Conservation (phyloP, 306 rosid genomes). For the Vicia faba region DNA sequence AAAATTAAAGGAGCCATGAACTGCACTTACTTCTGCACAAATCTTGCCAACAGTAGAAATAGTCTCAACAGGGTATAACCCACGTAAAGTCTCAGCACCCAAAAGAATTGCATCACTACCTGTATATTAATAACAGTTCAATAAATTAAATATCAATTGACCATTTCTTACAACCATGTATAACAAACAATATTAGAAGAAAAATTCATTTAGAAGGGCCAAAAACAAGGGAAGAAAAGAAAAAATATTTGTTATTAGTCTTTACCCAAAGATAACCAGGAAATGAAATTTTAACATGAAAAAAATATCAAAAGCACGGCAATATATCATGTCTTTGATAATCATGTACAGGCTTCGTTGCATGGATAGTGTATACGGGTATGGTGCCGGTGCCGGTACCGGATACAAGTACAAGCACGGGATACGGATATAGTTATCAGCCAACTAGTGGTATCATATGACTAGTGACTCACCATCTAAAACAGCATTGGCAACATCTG, state of each 20-base stretch:
- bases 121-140: slow-evolving; percentile 46
- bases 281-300: background rate
- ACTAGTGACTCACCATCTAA: slow-evolving; percentile 71
- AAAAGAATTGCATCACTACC: slow-evolving; percentile 98
- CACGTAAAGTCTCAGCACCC: slow-evolving; percentile 98
- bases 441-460: slow-evolving; percentile 29
- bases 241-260: background rate
- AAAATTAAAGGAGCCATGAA: slow-evolving; percentile 19
- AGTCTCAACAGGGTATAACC: slow-evolving; percentile 90
- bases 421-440: background rate
- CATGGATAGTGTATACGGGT: too few species aligned
- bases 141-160: slow-evolving; percentile 22
- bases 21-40: slow-evolving; percentile 74
- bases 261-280: background rate
- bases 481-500: slow-evolving; percentile 99
- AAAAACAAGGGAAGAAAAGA: background rate
- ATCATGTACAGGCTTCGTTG: background rate
- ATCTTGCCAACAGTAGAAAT: slow-evolving; percentile 91
- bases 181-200: slow-evolving; percentile 19
- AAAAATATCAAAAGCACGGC: slow-evolving; percentile 16
- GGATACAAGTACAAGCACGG: too few species aligned
- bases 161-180: slow-evolving; percentile 21
- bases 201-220: background rate
- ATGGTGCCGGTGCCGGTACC: too few species aligned
- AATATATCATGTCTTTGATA: slow-evolving; percentile 8